A percentile compares a stretch with the other conserved stretches of the same genome.
These are phyloP conservation scores for Parathielavia appendiculata DNA, from an alignment of 495 filamentous ascomycete species.

Conservation along the genomic window DNA sequence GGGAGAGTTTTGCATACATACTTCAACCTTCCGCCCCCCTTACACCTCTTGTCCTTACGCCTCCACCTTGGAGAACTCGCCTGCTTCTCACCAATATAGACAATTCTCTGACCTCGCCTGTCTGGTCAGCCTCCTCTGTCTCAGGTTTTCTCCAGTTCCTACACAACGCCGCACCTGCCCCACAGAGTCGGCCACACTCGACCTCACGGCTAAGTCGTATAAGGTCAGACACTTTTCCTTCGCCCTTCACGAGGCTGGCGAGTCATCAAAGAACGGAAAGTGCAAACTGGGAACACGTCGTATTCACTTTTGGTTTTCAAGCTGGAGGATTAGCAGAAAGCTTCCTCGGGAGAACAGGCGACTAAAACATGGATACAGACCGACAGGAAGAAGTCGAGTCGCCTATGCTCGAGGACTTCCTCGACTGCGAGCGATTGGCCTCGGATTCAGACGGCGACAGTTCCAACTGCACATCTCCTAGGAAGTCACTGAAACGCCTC, in stretches of 20 bases:
- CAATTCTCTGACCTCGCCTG: constrained; percentile 15
- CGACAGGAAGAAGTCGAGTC: constrained; percentile 18
- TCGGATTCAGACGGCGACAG: constrained; percentile 23
- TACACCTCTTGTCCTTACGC: not conserved
- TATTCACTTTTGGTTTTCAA: too few species aligned
- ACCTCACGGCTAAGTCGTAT: constrained; percentile 6
- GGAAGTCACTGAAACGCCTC: constrained; percentile 16
- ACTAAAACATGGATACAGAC: constrained; percentile 29
- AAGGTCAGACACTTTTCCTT: constrained; percentile 10
- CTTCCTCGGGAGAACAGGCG: not conserved
- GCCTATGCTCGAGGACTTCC: constrained; percentile 21
- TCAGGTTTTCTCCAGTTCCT: constrained; percentile 16
- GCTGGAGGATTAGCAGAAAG: too few species aligned
- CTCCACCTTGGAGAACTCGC: not conserved
- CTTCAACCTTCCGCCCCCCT: not conserved
- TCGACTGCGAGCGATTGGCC: constrained; percentile 18
- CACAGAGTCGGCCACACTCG: constrained; percentile 19
- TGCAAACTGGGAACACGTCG: not conserved
- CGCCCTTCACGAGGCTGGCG: not conserved
- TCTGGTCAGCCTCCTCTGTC: constrained; percentile 21
- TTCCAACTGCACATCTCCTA: constrained; percentile 16
- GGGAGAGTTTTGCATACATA: not conserved
- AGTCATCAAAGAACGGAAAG: not conserved
- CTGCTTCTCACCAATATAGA: constrained; percentile 24
- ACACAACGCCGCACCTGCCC: constrained; percentile 24